Percentiles rank a stretch among this genome's conserved stretches.
Evolutionary conservation across 2,329 filamentous ascomycete genomes (phyloP).

Genomic region (Aspergillus quadrilineatus): DNA sequence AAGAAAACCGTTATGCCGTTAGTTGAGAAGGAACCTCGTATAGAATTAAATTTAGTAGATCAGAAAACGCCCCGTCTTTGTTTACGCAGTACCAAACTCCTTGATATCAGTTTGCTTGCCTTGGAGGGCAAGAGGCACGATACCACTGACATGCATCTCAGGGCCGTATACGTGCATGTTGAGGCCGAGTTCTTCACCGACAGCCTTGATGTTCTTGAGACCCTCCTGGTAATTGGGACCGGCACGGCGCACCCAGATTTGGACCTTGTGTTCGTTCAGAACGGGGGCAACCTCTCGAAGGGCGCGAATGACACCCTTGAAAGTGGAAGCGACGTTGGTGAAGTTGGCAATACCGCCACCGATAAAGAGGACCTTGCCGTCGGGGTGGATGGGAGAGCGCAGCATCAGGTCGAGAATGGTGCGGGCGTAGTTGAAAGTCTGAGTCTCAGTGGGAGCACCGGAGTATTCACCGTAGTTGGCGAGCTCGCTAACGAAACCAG

Average conservation of each 20-base stretch:
- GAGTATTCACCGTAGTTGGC: slow-evolving; percentile 99
- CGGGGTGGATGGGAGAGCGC: slow-evolving; percentile 75
- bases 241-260: slow-evolving; percentile 91
- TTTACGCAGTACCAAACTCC: slow-evolving; percentile 54
- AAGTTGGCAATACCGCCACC: slow-evolving; percentile 99
- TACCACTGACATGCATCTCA: slow-evolving; percentile 88
- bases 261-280: slow-evolving; percentile 92
- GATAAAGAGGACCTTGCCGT: slow-evolving; percentile 99
- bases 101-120: slow-evolving; percentile 61
- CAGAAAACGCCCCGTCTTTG: slow-evolving; percentile 17
- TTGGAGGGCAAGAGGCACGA: slow-evolving; percentile 83
- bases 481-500: slow-evolving; percentile 91
- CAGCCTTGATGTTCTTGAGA: slow-evolving; percentile 99
- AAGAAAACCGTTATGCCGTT: slow-evolving; percentile 38
- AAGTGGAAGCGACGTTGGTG: slow-evolving; percentile 98
- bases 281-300: slow-evolving; percentile 83
- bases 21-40: slow-evolving; percentile 34
- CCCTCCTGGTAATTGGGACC: slow-evolving; percentile 99
- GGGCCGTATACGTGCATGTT: slow-evolving; percentile 89
- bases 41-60: slow-evolving; percentile 29
- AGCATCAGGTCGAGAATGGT: slow-evolving; percentile 98
- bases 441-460: slow-evolving; percentile 95
- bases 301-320: slow-evolving; percentile 99
- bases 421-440: slow-evolving; percentile 98
- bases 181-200: slow-evolving; percentile 88